phyloP scores from a whole-genome alignment of 139 green algal species.

The Chlamydomonas incerta region DNA sequence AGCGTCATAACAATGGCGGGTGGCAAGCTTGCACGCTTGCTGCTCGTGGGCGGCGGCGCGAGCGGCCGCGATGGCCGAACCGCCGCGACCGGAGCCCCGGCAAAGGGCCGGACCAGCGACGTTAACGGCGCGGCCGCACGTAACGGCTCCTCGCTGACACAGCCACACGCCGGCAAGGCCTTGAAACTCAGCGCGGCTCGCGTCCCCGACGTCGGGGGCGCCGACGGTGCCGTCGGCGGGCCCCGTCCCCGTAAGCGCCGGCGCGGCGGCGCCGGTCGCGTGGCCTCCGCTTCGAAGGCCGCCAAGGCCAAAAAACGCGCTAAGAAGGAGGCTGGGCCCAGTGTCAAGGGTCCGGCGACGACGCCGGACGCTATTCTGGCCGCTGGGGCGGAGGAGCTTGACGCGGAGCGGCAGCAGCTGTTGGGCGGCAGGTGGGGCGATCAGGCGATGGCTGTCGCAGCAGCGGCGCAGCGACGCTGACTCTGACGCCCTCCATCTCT shows the following conservation, averaged over 20 bases:
- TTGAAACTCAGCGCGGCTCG: no score
- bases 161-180: no score
- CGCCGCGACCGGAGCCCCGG: not conserved
- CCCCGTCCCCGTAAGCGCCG: constrained; percentile 4
- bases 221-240: no score
- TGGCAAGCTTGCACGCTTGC: constrained; percentile 20
- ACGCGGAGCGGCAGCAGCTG: constrained; percentile 16
- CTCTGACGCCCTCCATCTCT: no score
- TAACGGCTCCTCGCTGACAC: no score
- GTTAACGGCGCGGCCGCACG: not conserved
- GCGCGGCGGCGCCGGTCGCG: not conserved
- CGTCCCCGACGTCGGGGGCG: no score
- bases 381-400: not conserved
- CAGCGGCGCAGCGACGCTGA: no score
- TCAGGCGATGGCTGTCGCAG: no score
- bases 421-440: not conserved
- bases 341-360: not conserved
- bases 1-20: not conserved
- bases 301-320: not conserved
- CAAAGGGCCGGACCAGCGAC: not conserved
- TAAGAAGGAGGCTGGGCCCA: not conserved
- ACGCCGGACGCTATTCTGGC: not conserved
- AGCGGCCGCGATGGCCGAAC: no score
- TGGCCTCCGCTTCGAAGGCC: not conserved
- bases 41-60: constrained; percentile 2